Percentiles rank a stretch among this genome's conserved stretches.
phyloP scores from a whole-genome alignment of 2,329 filamentous ascomycete species.

The Aspergillus neotritici region DNA sequence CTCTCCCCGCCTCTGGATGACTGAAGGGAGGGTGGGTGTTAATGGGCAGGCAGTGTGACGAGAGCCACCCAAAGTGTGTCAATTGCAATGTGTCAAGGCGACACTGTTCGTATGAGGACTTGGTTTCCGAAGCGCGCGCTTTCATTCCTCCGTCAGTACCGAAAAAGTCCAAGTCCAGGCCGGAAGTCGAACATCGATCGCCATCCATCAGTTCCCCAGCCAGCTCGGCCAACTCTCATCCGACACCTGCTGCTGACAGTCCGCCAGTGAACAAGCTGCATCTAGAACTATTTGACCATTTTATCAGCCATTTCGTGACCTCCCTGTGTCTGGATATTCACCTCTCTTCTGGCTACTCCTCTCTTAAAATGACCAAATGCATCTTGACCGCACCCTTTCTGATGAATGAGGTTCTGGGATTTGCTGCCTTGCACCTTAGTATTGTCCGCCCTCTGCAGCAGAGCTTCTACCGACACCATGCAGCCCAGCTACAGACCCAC shows the following conservation, averaged over 20 bases:
- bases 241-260: constrained; percentile 1
- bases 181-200: background rate
- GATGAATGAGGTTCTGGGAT: constrained; percentile 45
- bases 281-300: constrained; percentile 24
- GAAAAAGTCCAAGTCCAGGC: too few relatives aligned
- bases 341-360: background rate
- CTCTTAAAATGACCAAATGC: too few relatives aligned
- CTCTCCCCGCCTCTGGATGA: too few relatives aligned
- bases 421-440: constrained; percentile 42
- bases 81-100: constrained; percentile 21
- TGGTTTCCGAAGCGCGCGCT: too few relatives aligned
- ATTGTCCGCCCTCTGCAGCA: constrained; percentile 35
- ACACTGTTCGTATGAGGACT: constrained; percentile 8
- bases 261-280: constrained; percentile 21
- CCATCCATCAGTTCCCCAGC: background rate
- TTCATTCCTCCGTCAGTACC: background rate
- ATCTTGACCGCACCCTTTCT: constrained; percentile 34
- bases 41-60: constrained; percentile 24
- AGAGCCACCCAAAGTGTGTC: constrained; percentile 24
- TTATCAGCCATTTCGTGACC: constrained; percentile 9
- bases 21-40: too few relatives aligned
- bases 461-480: constrained; percentile 20
- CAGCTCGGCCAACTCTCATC: background rate
- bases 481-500: constrained; percentile 31
- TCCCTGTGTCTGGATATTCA: background rate